Evolutionary conservation across 2,329 filamentous ascomycete species (phyloP), one percentile per base, ranked within the genome.

Genomic region (Cladophialophora yegresii): DNA sequence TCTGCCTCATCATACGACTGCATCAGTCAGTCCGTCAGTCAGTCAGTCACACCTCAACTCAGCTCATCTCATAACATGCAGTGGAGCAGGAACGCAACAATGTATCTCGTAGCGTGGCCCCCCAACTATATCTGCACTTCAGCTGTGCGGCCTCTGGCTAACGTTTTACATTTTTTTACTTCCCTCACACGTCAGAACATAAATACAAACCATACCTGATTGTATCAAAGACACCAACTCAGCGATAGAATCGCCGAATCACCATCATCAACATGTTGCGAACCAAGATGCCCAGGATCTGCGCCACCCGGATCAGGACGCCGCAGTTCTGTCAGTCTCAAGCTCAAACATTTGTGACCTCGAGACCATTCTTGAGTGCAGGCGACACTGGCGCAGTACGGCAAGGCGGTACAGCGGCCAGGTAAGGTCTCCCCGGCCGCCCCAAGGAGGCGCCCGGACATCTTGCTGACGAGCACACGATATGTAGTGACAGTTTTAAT

Each of bases 251-350:
- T 40, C 33, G 12, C 47, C 50, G 12, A 13, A 28, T 10, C 12
- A 26, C 23, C 47, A 50, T 22, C 57, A 47, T 33, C 49, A 49
- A 64, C 53, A 68, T 68, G 66, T 62, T 68, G 40, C 61, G 66
- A 64, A 68, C 66, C 33, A 58, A 54, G 40, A 68, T 68, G n/a
- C 58, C 58, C n/a, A 64, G 61, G 54, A 53, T 54, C 54, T 66
- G 62, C 50, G 62, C 55, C 54, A 66, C 51, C 55, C 66, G 66
- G 28, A 68, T 68, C 61, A 26, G 33, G 47, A 68, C 66, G n/a
- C 66, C 66, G 28, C 64, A 64, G n/a, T 68, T 68, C 40, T 68
- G 66, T 47, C 66, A 68, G 49, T 66, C 66, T 47, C 66, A 68
- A 56, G 63, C 66, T 47, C 66, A 68, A 56, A 64, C 58, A 30